These are phyloP conservation scores for Suillus spraguei DNA, from an alignment of 768 basidiomycete species.

Conservation along the genomic window DNA sequence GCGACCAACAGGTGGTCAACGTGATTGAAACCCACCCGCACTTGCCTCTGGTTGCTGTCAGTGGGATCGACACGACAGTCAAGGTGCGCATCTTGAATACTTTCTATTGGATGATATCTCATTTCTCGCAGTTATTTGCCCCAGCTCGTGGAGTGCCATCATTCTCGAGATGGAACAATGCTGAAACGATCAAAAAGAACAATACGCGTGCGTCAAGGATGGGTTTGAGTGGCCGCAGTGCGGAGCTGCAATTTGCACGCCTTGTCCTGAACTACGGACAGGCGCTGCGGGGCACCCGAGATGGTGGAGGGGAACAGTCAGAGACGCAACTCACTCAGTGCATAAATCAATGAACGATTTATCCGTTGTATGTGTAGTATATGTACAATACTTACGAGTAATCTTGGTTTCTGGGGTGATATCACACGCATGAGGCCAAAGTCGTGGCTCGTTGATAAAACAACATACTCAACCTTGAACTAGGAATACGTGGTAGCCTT, in stretches of 20 bases:
- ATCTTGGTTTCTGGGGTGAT: conserved; percentile 9
- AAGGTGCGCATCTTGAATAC: conserved; percentile 52
- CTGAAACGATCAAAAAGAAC: conserved; percentile 54
- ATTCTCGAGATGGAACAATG: conserved; percentile 58
- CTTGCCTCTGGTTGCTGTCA: conserved; percentile 80
- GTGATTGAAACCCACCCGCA: conserved; percentile 83
- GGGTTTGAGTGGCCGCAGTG: conserved; percentile 18
- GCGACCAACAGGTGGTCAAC: conserved; percentile 81
- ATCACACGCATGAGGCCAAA: not conserved
- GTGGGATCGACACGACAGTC: conserved; percentile 84
- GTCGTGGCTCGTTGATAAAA: conserved; percentile 9
- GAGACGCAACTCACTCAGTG: conserved; percentile 29
- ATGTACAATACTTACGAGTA: conserved; percentile 7
- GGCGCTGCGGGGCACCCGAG: conserved; percentile 26
- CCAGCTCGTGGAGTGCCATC: conserved; percentile 48
- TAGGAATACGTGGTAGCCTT: conserved; percentile 30
- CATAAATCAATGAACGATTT: conserved; percentile 28
- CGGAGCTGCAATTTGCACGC: conserved; percentile 29
- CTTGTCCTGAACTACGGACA: conserved; percentile 32
- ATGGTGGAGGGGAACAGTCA: conserved; percentile 23
- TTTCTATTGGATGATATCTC: conserved; percentile 3
- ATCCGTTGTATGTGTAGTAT: conserved; percentile 1
- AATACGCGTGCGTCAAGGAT: conserved; percentile 46
- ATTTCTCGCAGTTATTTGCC: conserved; percentile 58
- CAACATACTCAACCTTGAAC: conserved; percentile 24